Conservation (phyloP, 495 filamentous ascomycete species). For the Xylaria nigripes region DNA sequence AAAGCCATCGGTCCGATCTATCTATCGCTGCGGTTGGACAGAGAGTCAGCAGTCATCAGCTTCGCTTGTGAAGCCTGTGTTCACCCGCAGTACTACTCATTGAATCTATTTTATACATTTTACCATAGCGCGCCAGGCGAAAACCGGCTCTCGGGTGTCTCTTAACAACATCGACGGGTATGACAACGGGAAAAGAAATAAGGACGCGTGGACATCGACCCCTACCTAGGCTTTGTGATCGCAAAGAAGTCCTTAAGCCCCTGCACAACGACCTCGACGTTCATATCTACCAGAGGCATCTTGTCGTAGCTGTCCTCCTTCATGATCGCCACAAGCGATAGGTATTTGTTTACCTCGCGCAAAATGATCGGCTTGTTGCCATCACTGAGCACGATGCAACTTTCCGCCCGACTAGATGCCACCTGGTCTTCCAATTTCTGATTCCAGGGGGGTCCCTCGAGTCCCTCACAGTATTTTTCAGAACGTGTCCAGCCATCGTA, state of each 20-base stretch:
- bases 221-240: conserved; percentile 43
- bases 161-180: neutral
- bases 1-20: neutral
- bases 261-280: conserved; percentile 47
- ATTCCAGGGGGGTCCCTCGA: conserved; percentile 52
- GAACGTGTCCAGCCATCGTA: conserved; percentile 67
- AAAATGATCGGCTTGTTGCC: conserved; percentile 76
- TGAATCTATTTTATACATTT: neutral
- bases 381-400: conserved; percentile 66
- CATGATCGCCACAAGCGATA: conserved; percentile 70
- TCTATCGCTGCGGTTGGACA: neutral
- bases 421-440: conserved; percentile 57
- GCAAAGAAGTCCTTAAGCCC: conserved; percentile 49
- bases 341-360: conserved; percentile 82
- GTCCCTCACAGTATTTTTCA: conserved; percentile 41
- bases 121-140: neutral
- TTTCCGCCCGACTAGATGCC: conserved; percentile 63
- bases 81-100: neutral
- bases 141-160: neutral
- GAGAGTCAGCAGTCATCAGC: neutral
- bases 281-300: conserved; percentile 52
- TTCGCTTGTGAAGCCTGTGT: neutral
- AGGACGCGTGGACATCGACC: neutral
- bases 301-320: conserved; percentile 54
- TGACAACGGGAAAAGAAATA: neutral